phyloP scores from a whole-genome alignment of 352 stramenopile genomes.

The Hyaloperonospora brassicae region DNA sequence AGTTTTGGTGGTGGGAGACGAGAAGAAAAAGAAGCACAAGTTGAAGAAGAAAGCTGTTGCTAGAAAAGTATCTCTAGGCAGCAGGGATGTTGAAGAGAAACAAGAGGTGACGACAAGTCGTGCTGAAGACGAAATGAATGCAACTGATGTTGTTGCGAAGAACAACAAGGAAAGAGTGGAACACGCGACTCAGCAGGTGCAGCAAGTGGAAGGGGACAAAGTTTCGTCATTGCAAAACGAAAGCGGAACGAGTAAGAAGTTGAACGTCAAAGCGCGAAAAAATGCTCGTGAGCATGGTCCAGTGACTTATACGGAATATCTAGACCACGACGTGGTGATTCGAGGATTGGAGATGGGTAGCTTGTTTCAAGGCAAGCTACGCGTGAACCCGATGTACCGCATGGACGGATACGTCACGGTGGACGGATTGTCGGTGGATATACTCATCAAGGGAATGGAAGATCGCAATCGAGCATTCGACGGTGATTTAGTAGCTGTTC shows the following conservation, averaged over 20 bases:
- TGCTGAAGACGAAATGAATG: constrained; percentile 14
- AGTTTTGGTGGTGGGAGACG: constrained; percentile 1
- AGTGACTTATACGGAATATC: constrained; percentile 33
- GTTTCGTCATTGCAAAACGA: neutral
- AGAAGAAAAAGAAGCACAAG: constrained; percentile 19
- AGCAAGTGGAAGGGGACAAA: constrained; percentile 12
- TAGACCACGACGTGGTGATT: constrained; percentile 26
- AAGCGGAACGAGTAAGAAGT: neutral
- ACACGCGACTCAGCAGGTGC: neutral
- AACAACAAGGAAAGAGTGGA: too few relatives aligned
- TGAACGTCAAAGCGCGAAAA: constrained; percentile 10
- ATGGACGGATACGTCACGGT: constrained; percentile 75
- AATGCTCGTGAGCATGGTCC: constrained; percentile 10
- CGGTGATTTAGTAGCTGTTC: constrained; percentile 68
- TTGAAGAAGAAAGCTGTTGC: constrained; percentile 5
- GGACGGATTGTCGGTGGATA: constrained; percentile 60
- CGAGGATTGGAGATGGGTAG: constrained; percentile 28
- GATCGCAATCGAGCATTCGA: constrained; percentile 75
- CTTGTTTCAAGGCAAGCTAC: constrained; percentile 57
- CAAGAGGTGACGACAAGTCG: constrained; percentile 3
- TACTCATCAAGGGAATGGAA: constrained; percentile 61
- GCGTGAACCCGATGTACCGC: constrained; percentile 64
- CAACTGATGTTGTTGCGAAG: neutral
- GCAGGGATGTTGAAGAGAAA: constrained; percentile 6
- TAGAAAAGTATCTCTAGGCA: neutral